These are phyloP conservation scores for Calonectria henricotiae DNA, from an alignment of 2,329 filamentous ascomycete species.

Conservation along the genomic window DNA sequence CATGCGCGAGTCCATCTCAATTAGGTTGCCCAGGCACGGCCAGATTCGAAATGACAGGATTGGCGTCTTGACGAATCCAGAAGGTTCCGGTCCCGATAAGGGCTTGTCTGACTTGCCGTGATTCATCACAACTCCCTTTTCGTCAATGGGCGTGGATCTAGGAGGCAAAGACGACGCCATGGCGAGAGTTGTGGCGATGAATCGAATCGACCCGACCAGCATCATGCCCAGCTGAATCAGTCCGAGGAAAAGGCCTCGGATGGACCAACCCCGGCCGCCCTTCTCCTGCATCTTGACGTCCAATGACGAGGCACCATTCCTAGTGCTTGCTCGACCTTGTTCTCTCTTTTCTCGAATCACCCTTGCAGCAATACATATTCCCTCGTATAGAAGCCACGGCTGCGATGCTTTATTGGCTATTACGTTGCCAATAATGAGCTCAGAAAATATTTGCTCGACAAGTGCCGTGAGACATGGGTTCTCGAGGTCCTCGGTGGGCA, in stretches of 20 bases:
- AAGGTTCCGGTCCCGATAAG: constrained; percentile 38
- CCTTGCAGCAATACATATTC: constrained; percentile 80
- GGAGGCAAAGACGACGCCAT: constrained; percentile 79
- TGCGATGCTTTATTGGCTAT: constrained; percentile 87
- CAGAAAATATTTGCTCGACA: constrained; percentile 89
- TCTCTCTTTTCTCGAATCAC: constrained; percentile 56
- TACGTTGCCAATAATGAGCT: constrained; percentile 89
- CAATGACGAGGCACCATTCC: constrained; percentile 37
- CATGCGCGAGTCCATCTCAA: constrained; percentile 86
- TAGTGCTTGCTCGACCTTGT: constrained; percentile 38
- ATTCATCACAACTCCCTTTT: constrained; percentile 46
- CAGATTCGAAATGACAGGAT: constrained; percentile 85
- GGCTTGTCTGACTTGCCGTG: constrained; percentile 47
- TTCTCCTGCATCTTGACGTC: constrained; percentile 38
- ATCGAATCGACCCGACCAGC: constrained; percentile 76
- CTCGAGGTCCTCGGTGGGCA: constrained; percentile 93
- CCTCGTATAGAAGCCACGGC: constrained; percentile 91
- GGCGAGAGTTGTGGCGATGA: constrained; percentile 76
- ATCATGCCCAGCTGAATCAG: constrained; percentile 71
- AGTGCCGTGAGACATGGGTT: constrained; percentile 89
- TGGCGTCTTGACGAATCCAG: constrained; percentile 67
- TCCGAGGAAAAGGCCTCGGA: constrained; percentile 70
- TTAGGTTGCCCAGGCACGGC: constrained; percentile 80
- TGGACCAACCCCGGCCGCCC: constrained; percentile 57
- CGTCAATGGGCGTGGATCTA: constrained; percentile 57